Evolutionary conservation across 2,329 filamentous ascomycete genomes (phyloP), one percentile per base, ranked within the genome.

Genomic region (Stagonosporopsis chrysanthemi): DNA sequence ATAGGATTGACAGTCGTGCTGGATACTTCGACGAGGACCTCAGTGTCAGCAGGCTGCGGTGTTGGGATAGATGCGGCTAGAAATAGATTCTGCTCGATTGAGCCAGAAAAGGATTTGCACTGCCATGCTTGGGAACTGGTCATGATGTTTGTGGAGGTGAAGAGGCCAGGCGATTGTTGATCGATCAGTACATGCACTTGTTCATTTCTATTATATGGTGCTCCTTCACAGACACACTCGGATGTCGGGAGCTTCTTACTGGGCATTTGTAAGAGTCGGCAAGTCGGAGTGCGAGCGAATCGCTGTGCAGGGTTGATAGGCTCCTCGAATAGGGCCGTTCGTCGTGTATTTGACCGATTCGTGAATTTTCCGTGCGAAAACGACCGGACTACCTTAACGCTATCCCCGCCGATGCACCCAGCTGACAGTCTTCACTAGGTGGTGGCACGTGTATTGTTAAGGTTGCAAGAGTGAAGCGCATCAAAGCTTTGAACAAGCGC

Each of bases 1-100:
- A 52, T 41, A 6, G 48, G 40, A 12, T 52, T 52, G 31, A 52
- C 7, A 1, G 48, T 33, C 14, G 28, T 52, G 38, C 17, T 43
- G 48, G 17, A 36, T n/a, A 43, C 29, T 38, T 52, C 26, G 4
- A 52, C 31, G 9, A 51, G 6, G 19, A 51, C 38, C n/a, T 51
- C 38, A 2, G n/a, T 43, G 12, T 33, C 47, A 15, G 36, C 9
- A 15, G 38, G 38, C 7, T 11, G 11, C 17, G 38, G 38, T 15
- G 6, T 23, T n/a, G 38, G 38, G 62, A 42, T 3, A 12, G 36
- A 39, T 4, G 6, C 9, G 8, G 23, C 6, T 9, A 17, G 15
- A 9, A 17, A 28, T 0, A 28, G 23, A 17, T 42, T 28, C 2
- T 42, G 14, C 24, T 42, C 40, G 6, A 42, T 15, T 11, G 23